phyloP scores from a whole-genome alignment of 371 early-diverging fungal genomes.

The Apophysomyces sp. region DNA sequence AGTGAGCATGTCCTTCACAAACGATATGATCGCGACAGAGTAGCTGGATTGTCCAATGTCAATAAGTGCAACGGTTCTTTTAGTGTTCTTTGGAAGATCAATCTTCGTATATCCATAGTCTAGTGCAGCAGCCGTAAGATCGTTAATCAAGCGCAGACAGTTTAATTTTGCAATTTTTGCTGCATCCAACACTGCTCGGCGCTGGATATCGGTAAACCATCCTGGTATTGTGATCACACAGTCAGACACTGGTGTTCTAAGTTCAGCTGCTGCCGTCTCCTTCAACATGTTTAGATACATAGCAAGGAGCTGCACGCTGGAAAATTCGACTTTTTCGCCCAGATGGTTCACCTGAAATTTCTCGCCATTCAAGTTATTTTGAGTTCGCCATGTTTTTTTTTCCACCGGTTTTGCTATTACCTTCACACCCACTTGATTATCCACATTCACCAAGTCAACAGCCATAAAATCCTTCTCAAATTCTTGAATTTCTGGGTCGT shows the following conservation, averaged over 20 bases:
- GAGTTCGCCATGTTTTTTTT: background rate
- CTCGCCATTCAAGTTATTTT: background rate
- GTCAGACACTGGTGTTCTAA: slow-evolving; percentile 82
- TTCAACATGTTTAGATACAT: slow-evolving; percentile 92
- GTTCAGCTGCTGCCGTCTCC: slow-evolving; percentile 79
- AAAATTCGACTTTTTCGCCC: slow-evolving; percentile 70
- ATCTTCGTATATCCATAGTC: slow-evolving; percentile 95
- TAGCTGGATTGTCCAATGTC: slow-evolving; percentile 91
- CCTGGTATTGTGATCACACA: slow-evolving; percentile 90
- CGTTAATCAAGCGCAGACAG: slow-evolving; percentile 87
- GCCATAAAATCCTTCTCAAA: slow-evolving; percentile 80
- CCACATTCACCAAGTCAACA: slow-evolving; percentile 71
- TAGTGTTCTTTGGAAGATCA: slow-evolving; percentile 90
- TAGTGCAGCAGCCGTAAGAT: slow-evolving; percentile 88
- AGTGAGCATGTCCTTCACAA: slow-evolving; percentile 88
- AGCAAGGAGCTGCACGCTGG: slow-evolving; percentile 82
- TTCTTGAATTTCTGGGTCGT: slow-evolving; percentile 82
- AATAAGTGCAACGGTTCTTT: slow-evolving; percentile 87
- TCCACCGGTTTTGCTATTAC: slow-evolving; percentile 25
- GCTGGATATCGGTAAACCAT: slow-evolving; percentile 92
- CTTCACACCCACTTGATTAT: slow-evolving; percentile 83
- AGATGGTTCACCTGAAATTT: slow-evolving; percentile 69
- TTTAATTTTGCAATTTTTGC: slow-evolving; percentile 87
- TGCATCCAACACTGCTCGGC: slow-evolving; percentile 85
- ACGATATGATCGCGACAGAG: slow-evolving; percentile 85